Percentiles rank a stretch among this genome's conserved stretches.
Conservation (phyloP, 2,329 filamentous ascomycete species). For the Trichocomaceae sp. region DNA sequence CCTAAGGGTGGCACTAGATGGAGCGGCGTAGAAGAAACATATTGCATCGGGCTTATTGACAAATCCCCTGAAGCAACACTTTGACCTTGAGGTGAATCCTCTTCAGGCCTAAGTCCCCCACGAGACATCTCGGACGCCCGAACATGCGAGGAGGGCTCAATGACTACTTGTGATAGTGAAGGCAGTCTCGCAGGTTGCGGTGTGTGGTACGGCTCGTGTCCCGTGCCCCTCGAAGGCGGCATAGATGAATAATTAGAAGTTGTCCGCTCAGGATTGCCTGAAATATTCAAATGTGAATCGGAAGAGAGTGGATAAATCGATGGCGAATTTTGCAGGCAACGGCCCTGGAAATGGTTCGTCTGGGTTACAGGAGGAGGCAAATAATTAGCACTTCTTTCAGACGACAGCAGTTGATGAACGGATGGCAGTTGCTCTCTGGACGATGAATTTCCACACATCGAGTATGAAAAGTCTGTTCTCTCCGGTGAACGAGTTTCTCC, state of each 20-base stretch:
- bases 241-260: conserved; percentile 1
- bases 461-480: conserved; percentile 3
- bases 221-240: neutral
- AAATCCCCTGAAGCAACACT: neutral
- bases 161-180: conserved; percentile 26
- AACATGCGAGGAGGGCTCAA: conserved; percentile 14
- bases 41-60: conserved; percentile 6
- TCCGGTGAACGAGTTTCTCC: neutral
- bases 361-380: conserved; percentile 1
- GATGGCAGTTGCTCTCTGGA: conserved; percentile 28
- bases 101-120: neutral
- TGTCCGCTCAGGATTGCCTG: neutral
- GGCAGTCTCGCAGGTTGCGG: conserved; percentile 19
- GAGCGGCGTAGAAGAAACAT: neutral
- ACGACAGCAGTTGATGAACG: conserved; percentile 32
- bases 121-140: neutral
- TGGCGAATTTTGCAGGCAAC: conserved; percentile 6
- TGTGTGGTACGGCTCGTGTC: neutral
- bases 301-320: conserved; percentile 1
- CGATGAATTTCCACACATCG: neutral
- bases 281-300: conserved; percentile 2
- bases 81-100: conserved; percentile 2
- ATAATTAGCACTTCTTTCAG: conserved; percentile 2
- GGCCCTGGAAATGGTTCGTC: neutral
- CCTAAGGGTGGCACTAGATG: neutral